A percentile compares a stretch with the other conserved stretches of the same genome.
Evolutionary conservation across 441 rosid species (phyloP).

Genomic region (Brassica hybrid): DNA sequence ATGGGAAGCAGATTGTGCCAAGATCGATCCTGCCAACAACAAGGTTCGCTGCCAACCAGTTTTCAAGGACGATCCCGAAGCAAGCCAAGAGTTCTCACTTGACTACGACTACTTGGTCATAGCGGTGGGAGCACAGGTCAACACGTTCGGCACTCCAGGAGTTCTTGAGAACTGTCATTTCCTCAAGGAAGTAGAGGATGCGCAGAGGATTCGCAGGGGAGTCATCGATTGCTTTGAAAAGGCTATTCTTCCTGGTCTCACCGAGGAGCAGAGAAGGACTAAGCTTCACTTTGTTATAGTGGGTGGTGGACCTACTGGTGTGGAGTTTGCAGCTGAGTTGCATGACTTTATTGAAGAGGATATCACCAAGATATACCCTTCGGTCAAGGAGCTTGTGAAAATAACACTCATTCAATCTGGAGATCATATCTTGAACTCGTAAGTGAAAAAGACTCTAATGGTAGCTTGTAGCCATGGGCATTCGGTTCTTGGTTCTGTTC

Average conservation of each 20-base stretch:
- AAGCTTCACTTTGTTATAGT: conserved; percentile 92
- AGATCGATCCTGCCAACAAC: conserved; percentile 74
- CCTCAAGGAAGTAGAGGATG: conserved; percentile 95
- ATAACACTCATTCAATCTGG: conserved; percentile 88
- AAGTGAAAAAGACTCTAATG: conserved; percentile 29
- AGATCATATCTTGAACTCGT: conserved; percentile 92
- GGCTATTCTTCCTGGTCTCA: conserved; percentile 79
- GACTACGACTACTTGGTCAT: conserved; percentile 85
- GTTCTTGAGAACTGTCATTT: conserved; percentile 90
- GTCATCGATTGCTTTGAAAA: conserved; percentile 88
- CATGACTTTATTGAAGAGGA: conserved; percentile 88
- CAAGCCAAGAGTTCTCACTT: conserved; percentile 62
- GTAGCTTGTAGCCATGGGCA: neutral
- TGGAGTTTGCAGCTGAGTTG: conserved; percentile 96
- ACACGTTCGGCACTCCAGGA: conserved; percentile 92
- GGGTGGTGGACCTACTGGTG: conserved; percentile 98
- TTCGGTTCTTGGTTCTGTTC: too few species aligned
- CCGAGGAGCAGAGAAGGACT: conserved; percentile 72
- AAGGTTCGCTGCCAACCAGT: conserved; percentile 63
- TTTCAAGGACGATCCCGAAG: conserved; percentile 56
- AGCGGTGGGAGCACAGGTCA: conserved; percentile 90
- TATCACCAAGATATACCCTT: conserved; percentile 67
- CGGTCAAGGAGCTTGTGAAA: conserved; percentile 73
- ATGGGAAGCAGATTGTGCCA: conserved; percentile 84
- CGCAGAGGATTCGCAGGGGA: conserved; percentile 77